phyloP scores from a whole-genome alignment of 2,329 filamentous ascomycete species.

The Zymoseptoria crescenta region DNA sequence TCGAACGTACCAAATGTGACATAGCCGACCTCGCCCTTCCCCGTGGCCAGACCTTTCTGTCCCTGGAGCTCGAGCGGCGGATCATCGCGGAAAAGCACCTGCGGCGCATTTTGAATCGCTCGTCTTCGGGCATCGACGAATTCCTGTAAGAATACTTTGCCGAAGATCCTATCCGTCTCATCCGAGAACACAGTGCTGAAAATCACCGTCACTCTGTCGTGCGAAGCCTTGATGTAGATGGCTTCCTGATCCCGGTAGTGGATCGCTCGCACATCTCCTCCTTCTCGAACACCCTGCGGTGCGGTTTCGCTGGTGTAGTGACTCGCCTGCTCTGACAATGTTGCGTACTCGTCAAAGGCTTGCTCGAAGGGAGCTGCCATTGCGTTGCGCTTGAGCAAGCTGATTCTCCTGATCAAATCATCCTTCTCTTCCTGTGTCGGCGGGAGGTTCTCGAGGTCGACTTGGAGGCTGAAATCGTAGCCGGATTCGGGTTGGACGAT shows the following conservation, averaged over 20 bases:
- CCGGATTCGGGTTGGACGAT: conserved; percentile 80
- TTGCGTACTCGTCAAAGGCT: conserved; percentile 87
- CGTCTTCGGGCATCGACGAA: conserved; percentile 93
- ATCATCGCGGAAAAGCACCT: conserved; percentile 93
- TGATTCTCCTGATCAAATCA: conserved; percentile 77
- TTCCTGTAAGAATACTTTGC: conserved; percentile 97
- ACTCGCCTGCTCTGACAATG: conserved; percentile 76
- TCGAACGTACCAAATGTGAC: conserved; percentile 84
- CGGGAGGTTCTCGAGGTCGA: conserved; percentile 84
- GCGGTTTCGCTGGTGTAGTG: conserved; percentile 92
- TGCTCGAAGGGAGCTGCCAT: conserved; percentile 99
- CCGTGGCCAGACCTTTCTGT: conserved; percentile 71
- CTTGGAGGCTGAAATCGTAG: conserved; percentile 89
- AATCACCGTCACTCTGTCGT: conserved; percentile 96
- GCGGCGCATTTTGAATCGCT: conserved; percentile 95
- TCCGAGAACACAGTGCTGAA: conserved; percentile 98
- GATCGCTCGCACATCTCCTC: conserved; percentile 88
- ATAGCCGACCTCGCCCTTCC: conserved; percentile 85
- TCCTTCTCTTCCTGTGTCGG: conserved; percentile 77
- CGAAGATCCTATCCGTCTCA: conserved; percentile 94
- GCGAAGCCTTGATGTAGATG: conserved; percentile 96
- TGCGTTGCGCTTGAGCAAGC: conserved; percentile 90
- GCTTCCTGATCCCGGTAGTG: conserved; percentile 98
- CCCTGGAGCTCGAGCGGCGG: conserved; percentile 85
- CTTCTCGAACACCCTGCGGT: conserved; percentile 80